A percentile compares a stretch with the other conserved stretches of the same genome.
These are phyloP conservation scores for Biscutella laevigata DNA, from an alignment of 441 rosid genomes.

Conservation along the genomic window DNA sequence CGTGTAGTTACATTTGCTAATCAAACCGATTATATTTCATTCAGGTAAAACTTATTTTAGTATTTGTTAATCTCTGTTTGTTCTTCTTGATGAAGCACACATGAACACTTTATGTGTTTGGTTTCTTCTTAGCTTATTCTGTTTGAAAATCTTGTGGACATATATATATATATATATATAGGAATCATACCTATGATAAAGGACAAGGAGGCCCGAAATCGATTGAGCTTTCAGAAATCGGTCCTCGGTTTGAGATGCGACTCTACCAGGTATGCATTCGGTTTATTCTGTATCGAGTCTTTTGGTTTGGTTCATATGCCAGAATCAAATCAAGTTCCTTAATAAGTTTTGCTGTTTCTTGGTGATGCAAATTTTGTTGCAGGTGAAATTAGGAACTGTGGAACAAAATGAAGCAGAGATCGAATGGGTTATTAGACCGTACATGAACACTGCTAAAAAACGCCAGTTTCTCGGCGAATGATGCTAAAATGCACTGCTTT, in stretches of 20 bases:
- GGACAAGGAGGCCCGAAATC: slow-evolving; percentile 78
- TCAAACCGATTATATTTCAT: slow-evolving; percentile 71
- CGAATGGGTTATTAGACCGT: slow-evolving; percentile 84
- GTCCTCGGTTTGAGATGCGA: slow-evolving; percentile 86
- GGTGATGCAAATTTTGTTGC: slow-evolving; percentile 7
- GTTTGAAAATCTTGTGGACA: slow-evolving; percentile 12
- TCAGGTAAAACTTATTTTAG: slow-evolving; percentile 51
- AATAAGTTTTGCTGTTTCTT: neutral
- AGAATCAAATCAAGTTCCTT: neutral
- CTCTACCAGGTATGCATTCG: slow-evolving; percentile 59
- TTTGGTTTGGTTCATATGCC: neutral
- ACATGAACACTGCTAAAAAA: slow-evolving; percentile 81
- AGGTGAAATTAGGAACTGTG: slow-evolving; percentile 76
- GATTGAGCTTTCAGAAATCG: slow-evolving; percentile 71
- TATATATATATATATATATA: too few species aligned
- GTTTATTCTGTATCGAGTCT: neutral
- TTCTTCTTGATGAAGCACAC: neutral
- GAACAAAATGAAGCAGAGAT: slow-evolving; percentile 79
- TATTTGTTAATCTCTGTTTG: neutral
- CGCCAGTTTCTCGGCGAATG: slow-evolving; percentile 56
- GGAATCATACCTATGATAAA: slow-evolving; percentile 83
- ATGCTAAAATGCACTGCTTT: slow-evolving; percentile 6
- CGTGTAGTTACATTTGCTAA: slow-evolving; percentile 81
- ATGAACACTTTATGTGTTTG: neutral
- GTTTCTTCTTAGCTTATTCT: neutral